Evolutionary conservation across 345 rosid species (phyloP).

Genomic region (Syzygium aqueum): DNA sequence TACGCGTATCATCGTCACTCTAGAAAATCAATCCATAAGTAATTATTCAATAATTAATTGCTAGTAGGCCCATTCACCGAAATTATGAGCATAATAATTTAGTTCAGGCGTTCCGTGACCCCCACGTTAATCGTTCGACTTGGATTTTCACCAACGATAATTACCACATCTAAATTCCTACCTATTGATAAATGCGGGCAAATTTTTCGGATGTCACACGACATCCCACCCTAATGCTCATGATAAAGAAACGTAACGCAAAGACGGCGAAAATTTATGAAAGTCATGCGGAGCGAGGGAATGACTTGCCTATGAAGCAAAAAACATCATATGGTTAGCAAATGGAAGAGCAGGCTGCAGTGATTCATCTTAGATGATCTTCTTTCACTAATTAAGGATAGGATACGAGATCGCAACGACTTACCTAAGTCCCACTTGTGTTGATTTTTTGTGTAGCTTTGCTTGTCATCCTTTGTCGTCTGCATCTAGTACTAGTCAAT

Average conservation of each 20-base stretch:
- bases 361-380: background rate
- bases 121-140: too few relatives aligned
- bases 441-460: background rate
- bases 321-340: background rate
- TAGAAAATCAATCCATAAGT: too few relatives aligned
- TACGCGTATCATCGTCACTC: too few relatives aligned
- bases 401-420: background rate
- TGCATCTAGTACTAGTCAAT: accelerated
- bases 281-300: background rate
- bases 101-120: too few relatives aligned
- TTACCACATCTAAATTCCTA: too few relatives aligned
- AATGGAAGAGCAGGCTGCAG: background rate
- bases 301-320: background rate
- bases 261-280: background rate
- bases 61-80: too few relatives aligned
- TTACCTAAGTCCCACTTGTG: background rate
- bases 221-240: accelerated
- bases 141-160: too few relatives aligned
- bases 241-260: background rate
- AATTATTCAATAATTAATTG: too few relatives aligned
- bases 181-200: too few relatives aligned
- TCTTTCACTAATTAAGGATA: background rate
- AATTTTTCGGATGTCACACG: too few relatives aligned
- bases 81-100: too few relatives aligned
- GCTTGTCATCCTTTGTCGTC: background rate